phyloP scores from a whole-genome alignment of 163 green algal genomes.

The Scenedesmus sp. region DNA sequence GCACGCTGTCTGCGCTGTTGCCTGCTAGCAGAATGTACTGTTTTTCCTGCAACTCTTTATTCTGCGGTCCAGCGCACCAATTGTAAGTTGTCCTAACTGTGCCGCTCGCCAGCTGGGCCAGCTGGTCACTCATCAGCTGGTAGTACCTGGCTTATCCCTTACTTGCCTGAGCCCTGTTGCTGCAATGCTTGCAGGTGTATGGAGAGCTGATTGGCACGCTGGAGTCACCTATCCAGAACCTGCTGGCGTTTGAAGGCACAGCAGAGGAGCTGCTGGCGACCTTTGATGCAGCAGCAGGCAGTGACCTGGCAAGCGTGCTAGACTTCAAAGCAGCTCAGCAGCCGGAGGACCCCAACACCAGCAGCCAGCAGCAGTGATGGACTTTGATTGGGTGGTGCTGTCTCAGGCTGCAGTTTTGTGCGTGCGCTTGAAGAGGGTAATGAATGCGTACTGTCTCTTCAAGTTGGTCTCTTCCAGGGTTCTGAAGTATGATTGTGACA shows the following conservation, averaged over 20 bases:
- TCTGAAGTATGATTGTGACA: not conserved
- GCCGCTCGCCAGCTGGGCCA: not conserved
- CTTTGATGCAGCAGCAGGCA: constrained; percentile 34
- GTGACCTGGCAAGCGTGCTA: constrained; percentile 32
- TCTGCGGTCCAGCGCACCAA: no score
- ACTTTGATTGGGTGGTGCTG: not conserved
- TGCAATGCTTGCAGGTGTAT: constrained; percentile 44
- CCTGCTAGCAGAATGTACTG: no score
- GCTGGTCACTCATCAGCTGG: not conserved
- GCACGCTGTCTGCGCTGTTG: no score
- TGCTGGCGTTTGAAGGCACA: constrained; percentile 25
- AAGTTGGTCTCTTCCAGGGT: not conserved
- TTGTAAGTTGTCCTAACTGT: no score
- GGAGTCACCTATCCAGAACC: constrained; percentile 37
- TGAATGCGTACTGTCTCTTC: not conserved
- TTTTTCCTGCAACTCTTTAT: no score
- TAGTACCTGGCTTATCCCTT: not conserved
- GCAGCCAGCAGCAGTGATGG: not conserved
- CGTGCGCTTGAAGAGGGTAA: not conserved
- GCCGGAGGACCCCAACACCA: not conserved
- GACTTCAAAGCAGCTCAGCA: constrained; percentile 19
- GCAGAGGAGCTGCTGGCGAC: constrained; percentile 26
- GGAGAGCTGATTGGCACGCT: constrained; percentile 49
- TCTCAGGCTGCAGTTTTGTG: not conserved
- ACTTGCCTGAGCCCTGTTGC: not conserved